Conservation (phyloP, 345 rosid species). For the Psidium guajava region DNA sequence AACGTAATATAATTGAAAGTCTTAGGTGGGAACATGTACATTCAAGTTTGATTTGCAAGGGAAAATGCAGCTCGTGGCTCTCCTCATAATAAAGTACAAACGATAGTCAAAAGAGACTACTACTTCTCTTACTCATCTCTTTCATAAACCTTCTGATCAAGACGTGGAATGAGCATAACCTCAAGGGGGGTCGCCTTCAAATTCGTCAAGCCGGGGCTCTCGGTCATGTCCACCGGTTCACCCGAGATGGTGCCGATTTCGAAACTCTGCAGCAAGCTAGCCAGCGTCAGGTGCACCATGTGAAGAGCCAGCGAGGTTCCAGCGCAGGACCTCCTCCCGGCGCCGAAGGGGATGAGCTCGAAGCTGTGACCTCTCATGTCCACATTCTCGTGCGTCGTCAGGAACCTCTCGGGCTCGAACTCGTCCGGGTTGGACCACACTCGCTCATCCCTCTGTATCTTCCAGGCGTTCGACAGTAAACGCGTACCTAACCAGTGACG, state of each 20-base stretch:
- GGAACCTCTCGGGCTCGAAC: conserved; percentile 25
- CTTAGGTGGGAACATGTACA: background rate
- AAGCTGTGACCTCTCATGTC: conserved; percentile 20
- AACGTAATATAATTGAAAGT: background rate
- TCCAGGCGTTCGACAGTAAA: conserved; percentile 16
- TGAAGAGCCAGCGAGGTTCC: conserved; percentile 18
- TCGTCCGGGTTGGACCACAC: conserved; percentile 9
- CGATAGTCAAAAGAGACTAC: background rate
- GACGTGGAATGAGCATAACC: conserved; percentile 19
- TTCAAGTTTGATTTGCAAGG: background rate
- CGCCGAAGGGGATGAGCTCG: conserved; percentile 25
- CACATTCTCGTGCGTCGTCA: conserved; percentile 7
- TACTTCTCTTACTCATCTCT: background rate
- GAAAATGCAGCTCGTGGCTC: background rate
- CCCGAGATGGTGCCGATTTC: conserved; percentile 13
- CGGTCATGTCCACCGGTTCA: conserved; percentile 25
- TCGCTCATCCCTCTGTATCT: conserved; percentile 11
- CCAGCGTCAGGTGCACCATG: conserved; percentile 20
- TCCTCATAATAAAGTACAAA: background rate
- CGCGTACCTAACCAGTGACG: conserved; percentile 17
- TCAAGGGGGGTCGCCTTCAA: conserved; percentile 29
- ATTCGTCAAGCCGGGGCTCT: conserved; percentile 15
- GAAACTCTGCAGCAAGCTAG: conserved; percentile 27
- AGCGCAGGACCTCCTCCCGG: conserved; percentile 28
- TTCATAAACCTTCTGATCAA: conserved; percentile 7